A percentile compares a stretch with the other conserved stretches of the same genome.
phyloP scores from a whole-genome alignment of 2,329 filamentous ascomycete species.

The Parafenestella ontariensis region DNA sequence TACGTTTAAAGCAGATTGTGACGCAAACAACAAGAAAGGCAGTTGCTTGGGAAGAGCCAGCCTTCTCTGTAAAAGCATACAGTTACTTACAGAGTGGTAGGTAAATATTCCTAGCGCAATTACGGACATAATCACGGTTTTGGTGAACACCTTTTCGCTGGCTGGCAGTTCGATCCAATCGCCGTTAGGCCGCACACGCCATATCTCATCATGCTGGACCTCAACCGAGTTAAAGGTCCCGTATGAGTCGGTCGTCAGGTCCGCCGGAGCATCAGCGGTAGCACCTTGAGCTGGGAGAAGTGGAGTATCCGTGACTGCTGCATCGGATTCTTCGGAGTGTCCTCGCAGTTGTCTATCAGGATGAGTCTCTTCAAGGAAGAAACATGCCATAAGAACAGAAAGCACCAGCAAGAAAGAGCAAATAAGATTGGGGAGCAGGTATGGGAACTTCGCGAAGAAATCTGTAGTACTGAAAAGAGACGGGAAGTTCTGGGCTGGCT shows the following conservation, averaged over 20 bases:
- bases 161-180: slow-evolving; percentile 43
- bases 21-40: background rate
- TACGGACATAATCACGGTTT: slow-evolving; percentile 75
- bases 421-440: slow-evolving; percentile 86
- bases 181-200: slow-evolving; percentile 60
- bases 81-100: slow-evolving; percentile 71
- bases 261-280: slow-evolving; percentile 73
- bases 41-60: background rate
- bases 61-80: background rate
- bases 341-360: slow-evolving; percentile 74
- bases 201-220: slow-evolving; percentile 60
- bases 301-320: slow-evolving; percentile 69
- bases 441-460: slow-evolving; percentile 81
- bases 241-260: slow-evolving; percentile 79
- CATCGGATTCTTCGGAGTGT: slow-evolving; percentile 48
- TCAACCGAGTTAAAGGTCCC: slow-evolving; percentile 72
- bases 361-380: slow-evolving; percentile 87
- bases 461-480: slow-evolving; percentile 69
- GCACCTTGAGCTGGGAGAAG: slow-evolving; percentile 78
- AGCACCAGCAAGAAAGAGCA: slow-evolving; percentile 78
- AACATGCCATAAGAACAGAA: slow-evolving; percentile 80
- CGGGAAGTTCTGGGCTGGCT: slow-evolving; percentile 78
- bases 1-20: background rate
- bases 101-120: slow-evolving; percentile 88
- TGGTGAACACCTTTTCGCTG: slow-evolving; percentile 62